Base-by-base conservation (phyloP, 1,284 basidiomycete species). In the Melampsora americana region DNA sequence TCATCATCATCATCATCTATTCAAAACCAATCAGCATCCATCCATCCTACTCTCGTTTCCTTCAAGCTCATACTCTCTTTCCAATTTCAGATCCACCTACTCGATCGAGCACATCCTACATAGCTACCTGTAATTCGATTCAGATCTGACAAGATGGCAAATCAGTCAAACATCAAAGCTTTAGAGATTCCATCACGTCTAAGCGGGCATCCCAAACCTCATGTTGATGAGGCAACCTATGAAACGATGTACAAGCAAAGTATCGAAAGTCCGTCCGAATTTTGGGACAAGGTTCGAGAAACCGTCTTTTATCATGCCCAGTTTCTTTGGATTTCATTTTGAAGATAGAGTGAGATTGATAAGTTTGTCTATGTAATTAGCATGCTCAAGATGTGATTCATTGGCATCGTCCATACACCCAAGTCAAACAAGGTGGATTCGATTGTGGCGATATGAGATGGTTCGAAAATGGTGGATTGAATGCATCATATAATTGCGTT, bases 401-500 rank as follows among this genome's bases (percentile, higher is more conserved):
- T 83, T 99, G 95, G 95, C 90, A 94, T 83, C 87, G 90, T 42
- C 92, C 92, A 42, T 99, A 98, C 87, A 87, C 90, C 79, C 95
- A 90, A 32, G 93, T 98, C 75, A 86, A 90, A 79, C 86, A 91
- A 11, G 95, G 96, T 66, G 86, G 87, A 44, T 98, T 98, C 82
- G 86, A 88, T 81, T 87, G 87, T 1, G 95, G 95, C 46, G 93
- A 98, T 83, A 89, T 97, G 78, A 88, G 89, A 78, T 99, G 95
- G 95, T 99, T 99, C 80, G 82, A 83, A 46, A 84, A 85, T 78
- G 84, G 84, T 14, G 73, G 66, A 72, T 80, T 85, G 78, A 85
- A 85, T 77, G 95, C 92, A 1, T 89, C 92, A 11, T 99, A 99
- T 88, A 99, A 99, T 85, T 96, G 93, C 82, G 92, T 99, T 77